Percentiles rank a stretch among this genome's conserved stretches.
These are phyloP conservation scores for Lycium ferocissimum DNA, from an alignment of 257 asterid genomes.

Conservation along the genomic window DNA sequence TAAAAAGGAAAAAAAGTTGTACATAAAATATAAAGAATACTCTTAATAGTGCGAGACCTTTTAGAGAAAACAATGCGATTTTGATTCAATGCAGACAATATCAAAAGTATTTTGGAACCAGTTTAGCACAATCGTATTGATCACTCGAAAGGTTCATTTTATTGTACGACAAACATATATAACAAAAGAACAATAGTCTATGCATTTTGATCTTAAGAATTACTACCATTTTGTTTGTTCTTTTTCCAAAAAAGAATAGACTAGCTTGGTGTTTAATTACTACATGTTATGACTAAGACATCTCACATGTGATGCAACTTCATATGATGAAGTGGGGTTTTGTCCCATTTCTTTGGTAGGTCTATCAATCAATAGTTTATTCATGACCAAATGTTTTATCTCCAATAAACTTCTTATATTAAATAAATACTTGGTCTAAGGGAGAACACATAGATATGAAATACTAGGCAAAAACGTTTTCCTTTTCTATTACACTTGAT, in stretches of 20 bases:
- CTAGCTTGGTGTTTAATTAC: neutral
- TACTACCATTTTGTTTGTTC: neutral
- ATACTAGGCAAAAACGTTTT: neutral
- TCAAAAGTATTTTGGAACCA: too few species aligned
- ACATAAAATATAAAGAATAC: too few species aligned
- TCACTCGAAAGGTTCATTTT: too few species aligned
- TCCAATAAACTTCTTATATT: neutral
- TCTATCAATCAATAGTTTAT: conserved; percentile 6
- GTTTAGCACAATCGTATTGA: too few species aligned
- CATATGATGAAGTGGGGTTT: conserved; percentile 9
- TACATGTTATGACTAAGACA: conserved; percentile 9
- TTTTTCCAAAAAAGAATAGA: neutral
- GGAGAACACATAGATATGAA: neutral
- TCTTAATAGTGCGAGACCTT: too few species aligned
- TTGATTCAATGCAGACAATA: too few species aligned
- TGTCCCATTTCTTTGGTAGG: neutral
- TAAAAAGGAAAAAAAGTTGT: too few species aligned
- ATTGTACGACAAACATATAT: too few species aligned
- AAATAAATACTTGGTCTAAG: too few species aligned
- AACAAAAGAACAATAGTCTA: neutral
- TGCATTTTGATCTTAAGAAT: neutral
- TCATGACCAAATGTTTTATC: neutral
- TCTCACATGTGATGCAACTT: conserved; percentile 12
- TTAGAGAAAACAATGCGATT: too few species aligned
- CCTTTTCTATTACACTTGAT: neutral